Percentiles rank a stretch among this genome's conserved stretches.
phyloP scores from a whole-genome alignment of 768 basidiomycete species.

The Leccinum fibrillosum region DNA sequence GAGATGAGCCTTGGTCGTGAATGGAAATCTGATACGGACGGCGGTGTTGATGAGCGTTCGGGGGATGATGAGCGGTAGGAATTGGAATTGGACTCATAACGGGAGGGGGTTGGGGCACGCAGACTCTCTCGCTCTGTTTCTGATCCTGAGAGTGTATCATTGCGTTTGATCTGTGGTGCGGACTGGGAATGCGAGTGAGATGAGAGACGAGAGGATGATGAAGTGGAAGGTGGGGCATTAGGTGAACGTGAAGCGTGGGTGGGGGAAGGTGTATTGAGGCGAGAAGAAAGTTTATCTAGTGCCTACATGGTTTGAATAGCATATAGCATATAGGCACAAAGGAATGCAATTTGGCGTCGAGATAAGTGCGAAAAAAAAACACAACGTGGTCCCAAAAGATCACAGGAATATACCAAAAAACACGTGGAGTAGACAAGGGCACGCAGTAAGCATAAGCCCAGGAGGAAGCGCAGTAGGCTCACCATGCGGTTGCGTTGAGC shows the following conservation, averaged over 20 bases:
- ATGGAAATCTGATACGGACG: slow-evolving; percentile 21
- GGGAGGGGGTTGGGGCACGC: slow-evolving; percentile 31
- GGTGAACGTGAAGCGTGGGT: slow-evolving; percentile 39
- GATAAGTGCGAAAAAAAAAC: slow-evolving; percentile 1
- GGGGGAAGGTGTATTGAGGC: slow-evolving; percentile 57
- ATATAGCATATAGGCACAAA: slow-evolving; percentile 26
- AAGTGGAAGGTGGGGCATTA: slow-evolving; percentile 29
- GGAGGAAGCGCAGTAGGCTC: slow-evolving; percentile 30
- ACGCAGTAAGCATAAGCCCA: slow-evolving; percentile 22
- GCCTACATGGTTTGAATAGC: slow-evolving; percentile 39
- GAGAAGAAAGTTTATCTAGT: slow-evolving; percentile 64
- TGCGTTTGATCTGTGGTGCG: slow-evolving; percentile 25
- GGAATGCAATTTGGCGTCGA: slow-evolving; percentile 3
- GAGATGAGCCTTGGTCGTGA: slow-evolving; percentile 46
- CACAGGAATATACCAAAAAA: slow-evolving; percentile 19
- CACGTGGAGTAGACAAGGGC: slow-evolving; percentile 31
- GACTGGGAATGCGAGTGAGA: slow-evolving; percentile 31
- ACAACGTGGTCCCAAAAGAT: slow-evolving; percentile 5
- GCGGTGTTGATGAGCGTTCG: slow-evolving; percentile 37
- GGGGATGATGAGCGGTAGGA: slow-evolving; percentile 38
- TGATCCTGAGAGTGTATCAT: slow-evolving; percentile 60
- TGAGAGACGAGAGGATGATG: slow-evolving; percentile 35
- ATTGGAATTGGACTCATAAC: slow-evolving; percentile 29
- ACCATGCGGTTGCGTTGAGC: slow-evolving; percentile 75
- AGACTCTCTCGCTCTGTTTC: slow-evolving; percentile 76